These are phyloP conservation scores for Calonectria ilicicola DNA, from an alignment of 2,329 filamentous ascomycete genomes.

Conservation along the genomic window DNA sequence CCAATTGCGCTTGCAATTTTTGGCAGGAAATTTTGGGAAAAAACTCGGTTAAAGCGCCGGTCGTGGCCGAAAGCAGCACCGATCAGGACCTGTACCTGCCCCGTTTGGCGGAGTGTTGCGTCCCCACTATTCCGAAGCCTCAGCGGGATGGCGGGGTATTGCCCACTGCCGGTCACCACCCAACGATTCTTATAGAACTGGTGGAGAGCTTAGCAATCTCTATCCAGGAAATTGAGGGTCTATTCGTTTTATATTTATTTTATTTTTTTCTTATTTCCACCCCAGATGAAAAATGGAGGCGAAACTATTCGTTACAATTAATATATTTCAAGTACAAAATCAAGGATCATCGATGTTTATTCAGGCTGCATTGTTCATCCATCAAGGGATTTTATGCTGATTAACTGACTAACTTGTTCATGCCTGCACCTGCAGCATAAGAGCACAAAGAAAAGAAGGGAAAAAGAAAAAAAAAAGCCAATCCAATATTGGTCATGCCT, in stretches of 20 bases:
- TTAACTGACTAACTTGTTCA: neutral
- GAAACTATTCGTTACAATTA: neutral
- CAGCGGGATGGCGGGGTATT: slow-evolving; percentile 6
- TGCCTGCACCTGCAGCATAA: neutral
- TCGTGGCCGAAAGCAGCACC: neutral
- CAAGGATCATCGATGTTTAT: neutral
- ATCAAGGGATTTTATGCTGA: neutral
- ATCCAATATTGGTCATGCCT: neutral
- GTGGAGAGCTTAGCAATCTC: too few relatives aligned
- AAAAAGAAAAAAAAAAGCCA: neutral
- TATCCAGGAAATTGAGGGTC: too few relatives aligned
- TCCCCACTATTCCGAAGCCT: neutral
- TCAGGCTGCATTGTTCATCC: neutral
- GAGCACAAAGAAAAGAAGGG: neutral
- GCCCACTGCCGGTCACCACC: neutral
- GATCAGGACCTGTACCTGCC: slow-evolving; percentile 3
- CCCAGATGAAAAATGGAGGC: neutral
- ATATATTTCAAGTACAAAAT: neutral
- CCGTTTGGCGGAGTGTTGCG: neutral
- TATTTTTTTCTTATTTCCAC: neutral
- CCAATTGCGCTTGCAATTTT: slow-evolving; percentile 25
- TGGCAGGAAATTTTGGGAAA: slow-evolving; percentile 9
- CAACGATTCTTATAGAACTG: too few relatives aligned
- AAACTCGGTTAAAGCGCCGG: slow-evolving; percentile 15
- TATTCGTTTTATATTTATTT: neutral